Base-by-base conservation (phyloP, 2,329 filamentous ascomycete genomes). In the Ophiosphaerella korrae region DNA sequence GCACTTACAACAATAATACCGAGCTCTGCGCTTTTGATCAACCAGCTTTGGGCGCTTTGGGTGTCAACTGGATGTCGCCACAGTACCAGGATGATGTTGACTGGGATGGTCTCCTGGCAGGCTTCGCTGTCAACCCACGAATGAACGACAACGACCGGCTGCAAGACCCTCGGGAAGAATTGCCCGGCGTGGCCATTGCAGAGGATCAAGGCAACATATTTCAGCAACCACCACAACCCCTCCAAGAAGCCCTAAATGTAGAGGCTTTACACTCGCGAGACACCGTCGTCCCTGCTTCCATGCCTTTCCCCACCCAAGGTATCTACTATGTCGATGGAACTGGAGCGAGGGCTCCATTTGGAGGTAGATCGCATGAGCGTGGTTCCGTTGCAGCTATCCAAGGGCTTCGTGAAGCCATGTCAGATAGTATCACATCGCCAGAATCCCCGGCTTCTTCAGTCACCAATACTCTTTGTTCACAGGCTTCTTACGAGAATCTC, bases 261-360 rank as follows among this genome's bases (percentile, higher is more conserved):
- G 36, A 23, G 14, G 18, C 36, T 12, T 7, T 38, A 12, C 36
- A 38, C 13, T 38, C 36, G 11, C 18, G 16, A 34, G 21, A 26
- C n/a, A 24, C 21, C 4, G 35, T n/a, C 13, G 16, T 50, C 60
- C 38, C 45, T 53, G 23, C 42, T 45, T 13, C 52, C 44, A 29
- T 63, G 26, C 29, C 45, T 13, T 43, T 38, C 21, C n/a, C 51
- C 11, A 29, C 36, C 31, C 38, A 45, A 23, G 46, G 37, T 16
- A 52, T 42, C 48, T 58, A 53, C 35, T 58, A 58, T 31, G 55
- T 58, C 18, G 55, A 58, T 36, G 52, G 55, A 7, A 14, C 48
- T 7, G 55, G 55, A n/a, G 52, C 55, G 21, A 58, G 55, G 21
- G 55, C 55, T 26, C 52, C 55, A 12, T 58, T 58, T 23, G 51